phyloP scores from a whole-genome alignment of 2,329 filamentous ascomycete genomes.

The Verticillium zaregamsianum region DNA sequence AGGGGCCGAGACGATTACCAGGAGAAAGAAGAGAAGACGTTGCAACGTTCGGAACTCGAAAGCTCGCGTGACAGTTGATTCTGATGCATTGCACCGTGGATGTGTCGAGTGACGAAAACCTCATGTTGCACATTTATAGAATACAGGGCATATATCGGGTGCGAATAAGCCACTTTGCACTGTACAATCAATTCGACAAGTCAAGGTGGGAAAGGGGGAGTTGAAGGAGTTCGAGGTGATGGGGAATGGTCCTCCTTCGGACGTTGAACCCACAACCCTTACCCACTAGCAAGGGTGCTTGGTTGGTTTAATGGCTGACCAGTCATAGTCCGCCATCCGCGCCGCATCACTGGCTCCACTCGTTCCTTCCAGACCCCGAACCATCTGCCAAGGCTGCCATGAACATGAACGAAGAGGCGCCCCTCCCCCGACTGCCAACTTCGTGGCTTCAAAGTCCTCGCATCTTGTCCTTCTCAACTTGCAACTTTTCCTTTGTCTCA shows the following conservation, averaged over 20 bases:
- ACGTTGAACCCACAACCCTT: not conserved
- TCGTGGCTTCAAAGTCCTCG: too few relatives aligned
- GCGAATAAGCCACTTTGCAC: conserved; percentile 9
- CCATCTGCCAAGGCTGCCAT: too few relatives aligned
- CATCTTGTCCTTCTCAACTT: too few relatives aligned
- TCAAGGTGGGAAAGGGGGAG: not conserved
- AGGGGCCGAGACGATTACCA: too few relatives aligned
- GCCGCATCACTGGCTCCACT: not conserved
- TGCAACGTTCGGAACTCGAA: too few relatives aligned
- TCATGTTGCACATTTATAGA: not conserved
- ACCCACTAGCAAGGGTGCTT: not conserved
- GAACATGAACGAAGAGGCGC: too few relatives aligned
- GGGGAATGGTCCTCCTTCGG: not conserved
- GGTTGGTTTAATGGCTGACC: not conserved
- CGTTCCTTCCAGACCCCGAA: not conserved
- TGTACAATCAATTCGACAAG: not conserved
- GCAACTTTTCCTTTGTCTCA: too few relatives aligned
- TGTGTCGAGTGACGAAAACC: not conserved
- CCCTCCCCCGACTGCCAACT: too few relatives aligned
- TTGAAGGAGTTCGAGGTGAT: not conserved
- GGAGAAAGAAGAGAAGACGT: too few relatives aligned
- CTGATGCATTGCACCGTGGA: not conserved
- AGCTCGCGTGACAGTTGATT: not conserved
- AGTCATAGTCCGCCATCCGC: not conserved
- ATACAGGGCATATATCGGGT: not conserved